A percentile compares a stretch with the other conserved stretches of the same genome.
These are phyloP conservation scores for Colletotrichum sp. DNA, from an alignment of 2,329 filamentous ascomycete genomes.

Conservation along the genomic window DNA sequence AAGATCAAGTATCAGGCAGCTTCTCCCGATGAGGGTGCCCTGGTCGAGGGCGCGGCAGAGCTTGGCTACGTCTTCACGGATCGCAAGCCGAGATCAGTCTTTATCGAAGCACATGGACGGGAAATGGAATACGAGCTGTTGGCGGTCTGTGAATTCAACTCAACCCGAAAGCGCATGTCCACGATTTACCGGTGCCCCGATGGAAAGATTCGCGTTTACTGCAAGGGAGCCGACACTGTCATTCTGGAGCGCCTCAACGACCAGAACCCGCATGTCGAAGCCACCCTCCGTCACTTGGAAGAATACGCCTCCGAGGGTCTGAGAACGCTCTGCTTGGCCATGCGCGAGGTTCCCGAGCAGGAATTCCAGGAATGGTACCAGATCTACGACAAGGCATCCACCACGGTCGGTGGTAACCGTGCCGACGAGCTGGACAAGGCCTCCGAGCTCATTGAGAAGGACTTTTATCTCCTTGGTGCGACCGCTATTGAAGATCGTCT, in stretches of 20 bases:
- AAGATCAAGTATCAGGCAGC: constrained; percentile 97
- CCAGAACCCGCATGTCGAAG: constrained; percentile 85
- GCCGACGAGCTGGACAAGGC: constrained; percentile 97
- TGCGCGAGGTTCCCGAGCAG: constrained; percentile 89
- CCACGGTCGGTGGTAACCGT: constrained; percentile 89
- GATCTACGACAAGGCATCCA: constrained; percentile 86
- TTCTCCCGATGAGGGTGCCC: constrained; percentile 94
- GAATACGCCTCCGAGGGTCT: constrained; percentile 97
- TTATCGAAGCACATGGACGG: constrained; percentile 76
- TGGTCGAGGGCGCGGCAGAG: constrained; percentile 86
- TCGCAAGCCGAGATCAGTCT: constrained; percentile 86
- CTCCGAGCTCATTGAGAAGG: constrained; percentile 91
- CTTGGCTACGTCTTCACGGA: constrained; percentile 92
- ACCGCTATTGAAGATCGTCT: constrained; percentile 97
- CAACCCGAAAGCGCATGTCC: constrained; percentile 96
- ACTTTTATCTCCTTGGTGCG: constrained; percentile 88
- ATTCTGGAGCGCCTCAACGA: constrained; percentile 89
- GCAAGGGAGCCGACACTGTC: constrained; percentile 96
- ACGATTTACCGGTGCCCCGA: constrained; percentile 96
- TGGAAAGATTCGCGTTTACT: constrained; percentile 91
- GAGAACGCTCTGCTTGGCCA: constrained; percentile 90
- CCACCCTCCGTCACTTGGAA: constrained; percentile 93
- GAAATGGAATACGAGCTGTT: constrained; percentile 87
- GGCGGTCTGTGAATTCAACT: constrained; percentile 99
- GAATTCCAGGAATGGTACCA: constrained; percentile 89